Base-by-base conservation (phyloP, 352 stramenopile genomes). In the Globisporangium lucens region DNA sequence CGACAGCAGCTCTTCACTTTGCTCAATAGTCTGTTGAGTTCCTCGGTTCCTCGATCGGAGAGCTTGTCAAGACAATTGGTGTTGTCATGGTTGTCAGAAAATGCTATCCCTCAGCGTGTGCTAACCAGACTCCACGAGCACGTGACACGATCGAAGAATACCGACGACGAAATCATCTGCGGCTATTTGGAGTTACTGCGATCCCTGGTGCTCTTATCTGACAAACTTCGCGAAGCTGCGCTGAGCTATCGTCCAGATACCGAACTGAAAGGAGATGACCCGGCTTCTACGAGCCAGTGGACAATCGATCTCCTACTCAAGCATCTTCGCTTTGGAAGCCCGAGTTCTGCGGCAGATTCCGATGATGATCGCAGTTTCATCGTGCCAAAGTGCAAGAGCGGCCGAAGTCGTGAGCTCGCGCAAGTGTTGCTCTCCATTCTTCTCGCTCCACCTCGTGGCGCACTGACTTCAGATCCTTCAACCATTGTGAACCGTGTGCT, bases 271-370 rank as follows among this genome's bases (percentile, higher is more conserved):
- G 22, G 15, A 43, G 15, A 60, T 27, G 46, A 43, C 27, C 8
- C 13, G 43, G 12, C 10, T 6, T n/a, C 15, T 20, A 29, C 29
- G 10, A 46, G 36, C n/a, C 29, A 56, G n/a, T 72, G 69, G 53
- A 66, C 61, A 27, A 8, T 64, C 12, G 36, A 60, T 67, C 67
- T 74, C 4, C 38, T 74, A 5, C 38, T 72, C 43, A 72, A 59
- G 30, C n/a, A 61, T 5, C 43, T 72, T 9, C 56, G 70, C 38
- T 73, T 70, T 59, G 67, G 67, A 15, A 51, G 43, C 20, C 4
- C 29, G 3, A 4, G 7, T 22, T 10, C n/a, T 46, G 47, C n/a
- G 9, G 4, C 24, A 22, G 33, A 46, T 29, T 17, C 22, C 20
- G 13, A 35, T 20, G n/a, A 20, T 33, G 56, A 35, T 9, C 13